These are phyloP conservation scores for Sporothrix luriei DNA, from an alignment of 2,329 filamentous ascomycete species.

Conservation along the genomic window DNA sequence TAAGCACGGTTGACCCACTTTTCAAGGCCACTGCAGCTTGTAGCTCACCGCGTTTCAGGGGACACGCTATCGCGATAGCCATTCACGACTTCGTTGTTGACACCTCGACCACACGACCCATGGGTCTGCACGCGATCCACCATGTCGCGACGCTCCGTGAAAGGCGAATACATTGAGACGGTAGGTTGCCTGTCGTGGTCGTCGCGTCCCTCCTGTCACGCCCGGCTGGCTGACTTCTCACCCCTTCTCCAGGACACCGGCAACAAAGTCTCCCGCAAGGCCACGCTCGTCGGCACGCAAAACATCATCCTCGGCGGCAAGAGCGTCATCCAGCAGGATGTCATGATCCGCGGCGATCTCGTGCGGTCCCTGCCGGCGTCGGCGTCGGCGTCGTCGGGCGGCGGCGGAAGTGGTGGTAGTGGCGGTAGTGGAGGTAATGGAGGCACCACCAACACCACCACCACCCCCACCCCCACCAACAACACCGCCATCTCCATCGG, in stretches of 20 bases:
- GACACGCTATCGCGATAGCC: background rate
- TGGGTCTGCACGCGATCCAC: conserved; percentile 20
- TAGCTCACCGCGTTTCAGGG: conserved; percentile 19
- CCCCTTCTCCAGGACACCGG: conserved; percentile 73
- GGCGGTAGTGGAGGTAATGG: too few species aligned
- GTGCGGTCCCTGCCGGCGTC: conserved; percentile 57
- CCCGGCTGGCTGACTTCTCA: too few species aligned
- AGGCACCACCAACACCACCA: too few species aligned
- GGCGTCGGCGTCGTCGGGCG: too few species aligned
- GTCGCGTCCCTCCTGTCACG: too few species aligned
- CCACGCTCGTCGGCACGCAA: conserved; percentile 88
- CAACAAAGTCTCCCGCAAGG: conserved; percentile 95
- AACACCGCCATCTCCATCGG: conserved; percentile 86
- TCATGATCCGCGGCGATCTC: conserved; percentile 90
- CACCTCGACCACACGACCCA: background rate
- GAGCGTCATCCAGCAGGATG: conserved; percentile 93
- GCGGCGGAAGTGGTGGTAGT: too few species aligned
- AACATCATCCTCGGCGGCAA: conserved; percentile 97
- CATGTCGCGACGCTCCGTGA: conserved; percentile 76
- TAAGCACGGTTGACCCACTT: background rate
- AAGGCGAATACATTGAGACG: conserved; percentile 96
- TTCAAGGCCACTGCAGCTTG: background rate
- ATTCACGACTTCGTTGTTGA: background rate
- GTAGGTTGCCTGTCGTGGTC: conserved; percentile 58
- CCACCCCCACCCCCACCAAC: too few species aligned